Base-by-base conservation (phyloP, 1,284 basidiomycete species). In the Xerocomus amazonicus region DNA sequence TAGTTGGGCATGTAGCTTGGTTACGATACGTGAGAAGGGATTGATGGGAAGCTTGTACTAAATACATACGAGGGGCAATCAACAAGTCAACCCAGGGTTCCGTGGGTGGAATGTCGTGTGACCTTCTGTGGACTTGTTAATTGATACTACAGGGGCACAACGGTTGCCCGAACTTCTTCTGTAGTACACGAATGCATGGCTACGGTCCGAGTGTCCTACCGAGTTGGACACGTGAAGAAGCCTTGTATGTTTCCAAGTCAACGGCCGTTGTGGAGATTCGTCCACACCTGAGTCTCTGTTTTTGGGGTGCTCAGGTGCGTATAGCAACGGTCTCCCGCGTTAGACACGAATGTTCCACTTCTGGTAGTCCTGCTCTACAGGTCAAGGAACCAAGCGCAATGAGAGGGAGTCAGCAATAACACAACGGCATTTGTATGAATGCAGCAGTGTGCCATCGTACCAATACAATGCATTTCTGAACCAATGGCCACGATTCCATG, bases 181-280 rank as follows among this genome's bases (percentile, higher is more conserved):
- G 32, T 40, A 4, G 31, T 29, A 36, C 28, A 17, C 23, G 41
- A 9, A 40, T 3, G 12, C 34, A 16, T 36, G 9, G 38, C 37
- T 12, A 36, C 31, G 8, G 8, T 6, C 6, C 6, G 28, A 10
- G 28, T 29, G 28, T 29, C 10, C 28, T 6, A 23, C 19, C 19
- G 4, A 23, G 17, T 37, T 12, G 14, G 27, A 29, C 41, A 32
- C 47, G 28, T 37, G 12, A 9, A 19, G 19, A 23, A 23, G 4
- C 32, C 14, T 27, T 88, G 87, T 41, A 88, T 84, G 73, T 89
- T 90, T 53, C 86, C 87, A 70, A 88, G 16, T 40, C 33, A 16
- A 31, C 38, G 55, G 86, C 84, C 69, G 88, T 90, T 58, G 79
- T 12, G 29, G 12, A 31, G 29, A 31, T 31, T 39, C 13, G 14